A percentile compares a stretch with the other conserved stretches of the same genome.
Conservation (phyloP, 1,139 yeast genomes). For the Taphrina pruni region DNA sequence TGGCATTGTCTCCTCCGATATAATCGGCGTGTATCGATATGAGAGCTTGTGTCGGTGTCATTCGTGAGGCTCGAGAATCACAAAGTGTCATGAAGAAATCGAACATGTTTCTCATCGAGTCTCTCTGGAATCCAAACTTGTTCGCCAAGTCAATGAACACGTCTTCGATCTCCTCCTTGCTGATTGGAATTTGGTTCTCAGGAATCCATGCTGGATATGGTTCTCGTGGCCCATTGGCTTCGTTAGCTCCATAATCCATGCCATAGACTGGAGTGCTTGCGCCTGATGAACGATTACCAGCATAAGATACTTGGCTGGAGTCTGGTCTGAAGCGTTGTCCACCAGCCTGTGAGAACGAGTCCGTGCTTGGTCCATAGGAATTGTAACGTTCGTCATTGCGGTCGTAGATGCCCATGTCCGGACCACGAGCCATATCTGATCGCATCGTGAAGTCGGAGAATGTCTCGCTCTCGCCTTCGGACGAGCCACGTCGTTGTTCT, state of each 20-base stretch:
- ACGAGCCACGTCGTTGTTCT: constrained; percentile 49
- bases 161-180: constrained; percentile 88
- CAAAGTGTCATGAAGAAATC: constrained; percentile 92
- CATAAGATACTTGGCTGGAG: constrained; percentile 61
- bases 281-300: constrained; percentile 86
- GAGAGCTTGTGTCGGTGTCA: constrained; percentile 95
- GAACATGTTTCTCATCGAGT: constrained; percentile 94
- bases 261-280: constrained; percentile 97
- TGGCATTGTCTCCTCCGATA: constrained; percentile 92
- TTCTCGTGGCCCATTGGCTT: constrained; percentile 59
- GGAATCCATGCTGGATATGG: constrained; percentile 98
- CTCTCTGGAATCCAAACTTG: constrained; percentile 97
- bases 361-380: constrained; percentile 50
- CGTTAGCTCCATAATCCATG: constrained; percentile 69
- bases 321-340: constrained; percentile 49
- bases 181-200: constrained; percentile 82
- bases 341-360: constrained; percentile 49
- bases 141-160: constrained; percentile 86
- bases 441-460: constrained; percentile 57
- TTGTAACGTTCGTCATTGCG: constrained; percentile 50
- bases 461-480: constrained; percentile 55
- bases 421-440: constrained; percentile 54
- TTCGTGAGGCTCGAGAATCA: constrained; percentile 94
- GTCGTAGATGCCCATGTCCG: constrained; percentile 54
- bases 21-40: constrained; percentile 93